A percentile compares a stretch with the other conserved stretches of the same genome.
Conservation (phyloP, 352 stramenopile species). For the Globisporangium splendens region DNA sequence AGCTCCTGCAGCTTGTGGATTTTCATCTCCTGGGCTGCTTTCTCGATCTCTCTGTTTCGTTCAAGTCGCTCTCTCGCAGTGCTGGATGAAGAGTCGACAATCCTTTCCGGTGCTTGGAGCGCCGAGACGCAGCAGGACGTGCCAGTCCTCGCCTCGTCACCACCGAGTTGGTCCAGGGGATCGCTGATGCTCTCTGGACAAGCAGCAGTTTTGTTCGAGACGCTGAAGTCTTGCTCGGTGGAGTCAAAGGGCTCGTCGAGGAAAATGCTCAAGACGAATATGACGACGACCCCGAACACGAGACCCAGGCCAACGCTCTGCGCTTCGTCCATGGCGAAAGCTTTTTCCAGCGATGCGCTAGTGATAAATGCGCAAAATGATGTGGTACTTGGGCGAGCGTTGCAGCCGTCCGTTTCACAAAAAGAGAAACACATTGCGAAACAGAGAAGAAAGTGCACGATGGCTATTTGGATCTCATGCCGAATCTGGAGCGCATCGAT, state of each 20-base stretch:
- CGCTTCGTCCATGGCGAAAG: constrained; percentile 37
- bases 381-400: too few species aligned
- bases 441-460: too few species aligned
- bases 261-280: constrained; percentile 39
- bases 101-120: not conserved
- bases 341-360: too few species aligned
- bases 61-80: not conserved
- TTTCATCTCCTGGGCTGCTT: constrained; percentile 34
- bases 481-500: too few species aligned
- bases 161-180: too few species aligned
- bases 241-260: constrained; percentile 66
- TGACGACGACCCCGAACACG: constrained; percentile 35
- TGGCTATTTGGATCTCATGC: too few species aligned
- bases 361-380: too few species aligned
- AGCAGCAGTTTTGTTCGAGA: not conserved
- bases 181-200: not conserved
- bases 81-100: not conserved
- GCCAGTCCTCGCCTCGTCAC: not conserved
- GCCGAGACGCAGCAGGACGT: not conserved
- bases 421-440: too few species aligned
- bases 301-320: constrained; percentile 38
- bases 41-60: constrained; percentile 20
- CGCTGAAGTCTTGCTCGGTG: constrained; percentile 10
- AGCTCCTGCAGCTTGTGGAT: constrained; percentile 58
- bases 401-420: too few species aligned